Conservation (phyloP, 768 basidiomycete genomes). For the Amanita molliuscula region DNA sequence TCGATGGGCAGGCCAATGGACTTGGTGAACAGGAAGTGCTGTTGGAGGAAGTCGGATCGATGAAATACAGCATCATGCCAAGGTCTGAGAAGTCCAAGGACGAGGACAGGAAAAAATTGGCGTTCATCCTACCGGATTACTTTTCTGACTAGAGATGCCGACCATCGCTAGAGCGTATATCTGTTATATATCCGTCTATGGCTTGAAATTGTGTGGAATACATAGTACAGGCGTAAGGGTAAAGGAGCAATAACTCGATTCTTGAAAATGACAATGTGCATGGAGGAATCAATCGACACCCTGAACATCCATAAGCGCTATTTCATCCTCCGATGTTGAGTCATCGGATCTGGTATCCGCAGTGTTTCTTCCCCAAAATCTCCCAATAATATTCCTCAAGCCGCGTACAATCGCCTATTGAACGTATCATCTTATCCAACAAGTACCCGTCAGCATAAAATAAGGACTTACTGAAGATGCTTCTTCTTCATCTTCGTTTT, state of each 20-base stretch:
- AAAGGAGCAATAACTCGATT: background rate
- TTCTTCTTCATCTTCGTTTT: constrained; percentile 34
- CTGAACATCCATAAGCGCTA: constrained; percentile 15
- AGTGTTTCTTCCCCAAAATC: constrained; percentile 41
- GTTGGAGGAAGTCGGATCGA: constrained; percentile 65
- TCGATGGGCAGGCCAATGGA: constrained; percentile 26
- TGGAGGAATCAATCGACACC: constrained; percentile 20
- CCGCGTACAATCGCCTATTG: constrained; percentile 50
- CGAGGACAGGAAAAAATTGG: constrained; percentile 59
- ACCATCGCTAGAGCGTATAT: background rate
- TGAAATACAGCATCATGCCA: constrained; percentile 84
- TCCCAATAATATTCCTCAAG: constrained; percentile 45
- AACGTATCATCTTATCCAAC: background rate
- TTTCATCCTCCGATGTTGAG: constrained; percentile 34
- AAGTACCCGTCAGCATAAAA: background rate
- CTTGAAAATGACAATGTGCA: too few relatives aligned
- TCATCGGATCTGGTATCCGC: constrained; percentile 18
- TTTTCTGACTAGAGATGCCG: constrained; percentile 26
- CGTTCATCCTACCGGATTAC: constrained; percentile 72
- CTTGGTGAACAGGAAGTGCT: constrained; percentile 30
- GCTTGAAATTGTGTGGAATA: background rate
- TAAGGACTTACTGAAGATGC: constrained; percentile 36
- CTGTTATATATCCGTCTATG: background rate
- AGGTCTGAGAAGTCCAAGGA: constrained; percentile 39
- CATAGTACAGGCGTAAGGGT: background rate